Evolutionary conservation across 768 basidiomycete species (phyloP), one percentile per base, ranked within the genome.

Genomic region (Termitomyces heimii): DNA sequence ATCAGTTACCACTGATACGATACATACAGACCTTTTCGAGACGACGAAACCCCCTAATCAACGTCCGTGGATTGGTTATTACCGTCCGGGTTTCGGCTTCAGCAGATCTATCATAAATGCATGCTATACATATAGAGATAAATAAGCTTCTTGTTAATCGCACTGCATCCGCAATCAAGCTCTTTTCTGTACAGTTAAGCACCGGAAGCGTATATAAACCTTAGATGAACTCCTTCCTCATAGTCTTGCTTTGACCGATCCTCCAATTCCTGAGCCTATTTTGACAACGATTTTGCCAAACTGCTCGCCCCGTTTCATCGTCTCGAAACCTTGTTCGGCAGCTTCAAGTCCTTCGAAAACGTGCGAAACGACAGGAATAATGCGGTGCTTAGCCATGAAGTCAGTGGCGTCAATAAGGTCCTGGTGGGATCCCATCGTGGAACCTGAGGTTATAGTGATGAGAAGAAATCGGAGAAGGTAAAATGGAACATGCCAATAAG

Each of bases 381-480:
- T 85, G 46, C 73, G 76, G 60, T 92, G 84, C 64, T 84, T 69
- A 3, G 75, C 70, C 24, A 93, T 68, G 70, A 94, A 93, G 14
- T 72, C 68, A 1, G 89, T 90, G 22, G 89, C 90, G 32, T 84
- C 82, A 53, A 78, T 68, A 57, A 94, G 76, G 70, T 94, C 91
- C 54, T 82, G 76, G 62, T 78, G 82, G 8, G 90, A 92, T 18
- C 90, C 92, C 90, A 94, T 91, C 28, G 86, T 91, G 1, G 89
- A 89, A 35, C 90, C 91, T 91, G 57, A 32, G 43, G 7, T 31
- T 18, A 31, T 12, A 18, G 52, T 22, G 50, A 46, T 58, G 28
- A 45, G 35, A 43, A 40, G n/a, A 13, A 28, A 48, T n/a, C n/a
- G n/a, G 31, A 40, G 44, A 20, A 57, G 47, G 32, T 39, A 49